Percentiles rank a stretch among this genome's conserved stretches.
Evolutionary conservation across 768 basidiomycete genomes (phyloP).

Genomic region (Russula sp.): DNA sequence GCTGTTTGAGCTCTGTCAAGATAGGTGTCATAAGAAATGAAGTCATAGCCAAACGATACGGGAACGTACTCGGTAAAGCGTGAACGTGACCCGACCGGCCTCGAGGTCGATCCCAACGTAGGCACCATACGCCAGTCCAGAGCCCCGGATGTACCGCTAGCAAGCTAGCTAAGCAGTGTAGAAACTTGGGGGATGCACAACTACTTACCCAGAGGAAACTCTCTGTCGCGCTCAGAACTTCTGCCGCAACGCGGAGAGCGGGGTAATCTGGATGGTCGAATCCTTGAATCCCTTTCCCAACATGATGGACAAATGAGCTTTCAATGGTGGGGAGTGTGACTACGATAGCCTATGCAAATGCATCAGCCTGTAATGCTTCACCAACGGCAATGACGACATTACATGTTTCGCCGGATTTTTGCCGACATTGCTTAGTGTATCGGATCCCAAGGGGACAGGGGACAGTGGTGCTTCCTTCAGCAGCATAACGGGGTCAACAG

Average conservation of each 20-base stretch:
- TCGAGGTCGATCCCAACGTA: slow-evolving; percentile 68
- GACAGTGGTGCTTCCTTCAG: slow-evolving; percentile 47
- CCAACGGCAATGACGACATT: not conserved
- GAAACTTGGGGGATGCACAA: too few relatives aligned
- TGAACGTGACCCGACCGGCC: slow-evolving; percentile 67
- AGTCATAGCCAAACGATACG: not conserved
- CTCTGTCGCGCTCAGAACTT: slow-evolving; percentile 89
- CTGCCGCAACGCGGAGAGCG: slow-evolving; percentile 74
- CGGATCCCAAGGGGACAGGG: slow-evolving; percentile 56
- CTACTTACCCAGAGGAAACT: slow-evolving; percentile 81
- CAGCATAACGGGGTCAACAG: not conserved
- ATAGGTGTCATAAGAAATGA: not conserved
- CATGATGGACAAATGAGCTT: slow-evolving; percentile 78
- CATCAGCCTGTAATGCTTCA: not conserved
- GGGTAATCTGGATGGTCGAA: slow-evolving; percentile 80
- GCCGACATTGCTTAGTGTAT: slow-evolving; percentile 72
- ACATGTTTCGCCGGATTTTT: slow-evolving; percentile 67
- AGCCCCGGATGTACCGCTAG: slow-evolving; percentile 84
- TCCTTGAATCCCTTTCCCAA: slow-evolving; percentile 69
- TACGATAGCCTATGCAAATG: slow-evolving; percentile 57
- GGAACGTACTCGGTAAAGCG: slow-evolving; percentile 63
- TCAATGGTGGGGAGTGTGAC: slow-evolving; percentile 92
- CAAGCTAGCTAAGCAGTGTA: slow-evolving; percentile 1
- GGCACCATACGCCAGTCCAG: slow-evolving; percentile 93
- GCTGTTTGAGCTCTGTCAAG: slow-evolving; percentile 64